Percentiles rank a stretch among this genome's conserved stretches.
Conservation (phyloP, 1,139 yeast species). For the Kurtzmaniella quercitrusa region DNA sequence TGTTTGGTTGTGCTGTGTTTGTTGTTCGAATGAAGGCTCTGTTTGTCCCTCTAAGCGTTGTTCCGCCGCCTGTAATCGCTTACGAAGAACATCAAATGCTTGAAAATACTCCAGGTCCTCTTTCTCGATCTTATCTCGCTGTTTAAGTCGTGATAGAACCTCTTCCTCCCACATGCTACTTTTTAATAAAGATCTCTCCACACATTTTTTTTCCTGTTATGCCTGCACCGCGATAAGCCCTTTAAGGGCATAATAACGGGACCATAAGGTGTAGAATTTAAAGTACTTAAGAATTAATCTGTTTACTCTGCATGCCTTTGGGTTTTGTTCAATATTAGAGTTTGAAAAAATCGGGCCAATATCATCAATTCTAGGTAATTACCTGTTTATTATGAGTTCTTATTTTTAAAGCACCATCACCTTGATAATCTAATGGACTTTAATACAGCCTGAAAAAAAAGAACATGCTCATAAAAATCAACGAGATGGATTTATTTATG, state of each 20-base stretch:
- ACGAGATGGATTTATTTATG: too few species aligned
- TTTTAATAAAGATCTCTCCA: neutral
- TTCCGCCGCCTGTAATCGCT: constrained; percentile 9
- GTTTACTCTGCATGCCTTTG: too few species aligned
- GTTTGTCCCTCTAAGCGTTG: neutral
- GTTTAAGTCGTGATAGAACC: constrained; percentile 20
- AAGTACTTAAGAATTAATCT: too few species aligned
- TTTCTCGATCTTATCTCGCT: constrained; percentile 32
- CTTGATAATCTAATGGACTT: too few species aligned
- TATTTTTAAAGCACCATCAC: too few species aligned
- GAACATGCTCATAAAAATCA: too few species aligned
- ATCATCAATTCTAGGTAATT: too few species aligned
- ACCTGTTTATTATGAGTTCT: too few species aligned
- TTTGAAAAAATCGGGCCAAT: too few species aligned
- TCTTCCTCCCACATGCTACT: constrained; percentile 19
- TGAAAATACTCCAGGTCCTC: constrained; percentile 27
- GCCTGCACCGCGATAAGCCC: neutral
- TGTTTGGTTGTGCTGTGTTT: neutral
- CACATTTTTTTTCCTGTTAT: neutral
- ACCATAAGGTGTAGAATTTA: too few species aligned
- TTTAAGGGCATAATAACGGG: neutral
- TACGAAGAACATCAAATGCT: constrained; percentile 30
- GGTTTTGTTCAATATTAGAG: too few species aligned
- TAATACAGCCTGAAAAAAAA: too few species aligned
- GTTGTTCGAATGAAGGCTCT: neutral